These are phyloP conservation scores for Penicillium goetzii DNA, from an alignment of 495 filamentous ascomycete genomes.

Conservation along the genomic window DNA sequence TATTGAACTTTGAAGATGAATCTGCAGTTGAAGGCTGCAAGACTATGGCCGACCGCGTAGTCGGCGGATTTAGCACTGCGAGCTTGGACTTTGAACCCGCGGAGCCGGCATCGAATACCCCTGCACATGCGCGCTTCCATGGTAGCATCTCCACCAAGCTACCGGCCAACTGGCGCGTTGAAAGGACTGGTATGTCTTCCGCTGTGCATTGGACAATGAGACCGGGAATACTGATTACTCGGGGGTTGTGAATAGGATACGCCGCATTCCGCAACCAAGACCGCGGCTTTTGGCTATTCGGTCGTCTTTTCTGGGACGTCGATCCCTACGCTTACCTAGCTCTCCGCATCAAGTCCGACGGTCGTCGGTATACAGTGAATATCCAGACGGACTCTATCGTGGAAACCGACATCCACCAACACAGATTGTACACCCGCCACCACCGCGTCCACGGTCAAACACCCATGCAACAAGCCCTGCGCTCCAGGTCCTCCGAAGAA, in stretches of 20 bases:
- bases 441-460: slow-evolving; percentile 39
- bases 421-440: slow-evolving; percentile 80
- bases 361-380: slow-evolving; percentile 91
- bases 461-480: slow-evolving; percentile 15
- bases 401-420: slow-evolving; percentile 93
- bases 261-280: slow-evolving; percentile 81
- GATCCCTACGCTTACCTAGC: slow-evolving; percentile 88
- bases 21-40: slow-evolving; percentile 69
- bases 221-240: slow-evolving; percentile 8
- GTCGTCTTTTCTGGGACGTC: slow-evolving; percentile 81
- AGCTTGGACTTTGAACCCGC: slow-evolving; percentile 68
- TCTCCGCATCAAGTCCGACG: slow-evolving; percentile 88
- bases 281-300: slow-evolving; percentile 69
- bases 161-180: slow-evolving; percentile 53
- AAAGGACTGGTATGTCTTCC: slow-evolving; percentile 66
- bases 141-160: slow-evolving; percentile 86
- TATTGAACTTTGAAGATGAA: slow-evolving; percentile 64
- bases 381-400: slow-evolving; percentile 92
- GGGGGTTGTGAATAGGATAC: slow-evolving; percentile 66
- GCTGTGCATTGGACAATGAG: not conserved
- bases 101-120: slow-evolving; percentile 45
- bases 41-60: slow-evolving; percentile 80
- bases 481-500: slow-evolving; percentile 24
- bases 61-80: slow-evolving; percentile 81
- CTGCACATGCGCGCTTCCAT: slow-evolving; percentile 75